Percentiles rank a stretch among this genome's conserved stretches.
Evolutionary conservation across 768 basidiomycete species (phyloP).

Genomic region (Hebeloma cylindrosporum): DNA sequence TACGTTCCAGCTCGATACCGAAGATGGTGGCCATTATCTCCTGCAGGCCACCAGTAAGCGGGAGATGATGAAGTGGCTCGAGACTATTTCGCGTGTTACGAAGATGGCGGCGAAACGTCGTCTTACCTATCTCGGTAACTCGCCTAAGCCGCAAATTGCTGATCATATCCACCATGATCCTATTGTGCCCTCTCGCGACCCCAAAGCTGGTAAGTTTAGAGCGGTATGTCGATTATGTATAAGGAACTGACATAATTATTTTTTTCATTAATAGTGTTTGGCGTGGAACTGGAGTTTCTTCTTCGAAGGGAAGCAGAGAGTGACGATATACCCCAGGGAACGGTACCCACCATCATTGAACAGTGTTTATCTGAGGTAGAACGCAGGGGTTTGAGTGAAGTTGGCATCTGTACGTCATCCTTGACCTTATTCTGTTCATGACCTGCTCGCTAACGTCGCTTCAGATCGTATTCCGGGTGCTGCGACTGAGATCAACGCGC

Average conservation of each 20-base stretch:
- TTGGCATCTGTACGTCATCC: constrained; percentile 71
- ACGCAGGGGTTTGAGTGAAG: constrained; percentile 71
- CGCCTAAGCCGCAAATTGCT: constrained; percentile 68
- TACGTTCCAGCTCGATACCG: constrained; percentile 80
- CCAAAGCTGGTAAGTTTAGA: constrained; percentile 73
- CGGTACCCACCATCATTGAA: constrained; percentile 66
- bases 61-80: constrained; percentile 79
- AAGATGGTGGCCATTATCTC: constrained; percentile 83
- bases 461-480: constrained; percentile 85
- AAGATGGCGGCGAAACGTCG: constrained; percentile 75
- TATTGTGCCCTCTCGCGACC: constrained; percentile 61
- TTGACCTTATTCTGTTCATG: neutral
- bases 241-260: constrained; percentile 12
- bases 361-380: constrained; percentile 72
- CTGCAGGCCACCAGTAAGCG: constrained; percentile 69
- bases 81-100: constrained; percentile 68
- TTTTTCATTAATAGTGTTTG: constrained; percentile 52
- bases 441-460: constrained; percentile 1
- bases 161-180: constrained; percentile 72
- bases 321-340: constrained; percentile 49
- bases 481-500: constrained; percentile 59
- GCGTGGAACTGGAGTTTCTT: constrained; percentile 71
- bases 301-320: constrained; percentile 62
- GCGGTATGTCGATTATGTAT: neutral
- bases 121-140: constrained; percentile 75